Base-by-base conservation (phyloP, 75 land plant species). In the Chamaecyparis obtusa region DNA sequence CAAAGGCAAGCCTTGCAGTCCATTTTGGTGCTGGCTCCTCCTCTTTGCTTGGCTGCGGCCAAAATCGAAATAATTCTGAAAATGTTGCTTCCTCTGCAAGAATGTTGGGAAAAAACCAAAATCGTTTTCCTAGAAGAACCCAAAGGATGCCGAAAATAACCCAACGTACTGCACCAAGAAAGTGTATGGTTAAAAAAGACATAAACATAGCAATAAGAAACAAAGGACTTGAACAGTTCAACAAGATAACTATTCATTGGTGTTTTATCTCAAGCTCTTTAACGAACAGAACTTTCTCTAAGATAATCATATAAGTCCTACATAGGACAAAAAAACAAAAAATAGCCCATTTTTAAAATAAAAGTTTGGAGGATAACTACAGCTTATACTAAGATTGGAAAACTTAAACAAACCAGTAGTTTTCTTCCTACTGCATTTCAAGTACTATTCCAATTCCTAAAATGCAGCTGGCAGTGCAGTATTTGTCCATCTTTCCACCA, bases 71-170 rank as follows among this genome's bases (percentile, higher is more conserved):
- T 51, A 98, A 87, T 78, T 98, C 99, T 54, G 88, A 80, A n/a
- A 98, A 92, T 49, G 99, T 90, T 85, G 97, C 98, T 87, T 98
- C 97, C 91, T 98, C 99, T 3, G 97, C 99, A 89, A 96, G 94
- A 82, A 98, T 96, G 85, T 98, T 96, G 30, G 99, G 99, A 89
- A 98, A 96, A 72, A 98, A 93, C 99, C 99, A 98, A 7, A 95
- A 90, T 64, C 97, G 93, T 89, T 98, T 98, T 82, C 99, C 99
- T 83, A 94, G 89, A 67, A 95, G 48, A 35, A 98, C 90, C 93
- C 93, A 98, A 43, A 92, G 51, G 46, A 88, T 74, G 49, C 99
- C 96, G 91, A 98, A 98, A 9, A 97, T 91, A 5, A 90, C 74
- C 48, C 84, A 90, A 80, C 99, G 93, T 87, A 96, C 94, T 93